Conservation (phyloP, 345 rosid species). For the Corchorus olitorius region DNA sequence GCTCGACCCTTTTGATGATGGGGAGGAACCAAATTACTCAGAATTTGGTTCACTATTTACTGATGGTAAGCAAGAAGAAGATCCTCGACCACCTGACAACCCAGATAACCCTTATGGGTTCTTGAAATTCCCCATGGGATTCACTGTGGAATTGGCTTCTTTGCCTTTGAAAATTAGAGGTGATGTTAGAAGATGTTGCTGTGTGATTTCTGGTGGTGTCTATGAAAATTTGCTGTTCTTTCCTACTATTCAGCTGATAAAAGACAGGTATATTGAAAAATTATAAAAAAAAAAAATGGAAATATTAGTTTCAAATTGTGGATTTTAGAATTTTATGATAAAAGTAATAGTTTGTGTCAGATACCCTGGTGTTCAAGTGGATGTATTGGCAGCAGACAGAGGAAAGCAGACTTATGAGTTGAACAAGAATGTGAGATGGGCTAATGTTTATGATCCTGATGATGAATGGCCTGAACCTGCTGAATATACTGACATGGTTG, state of each 20-base stretch:
- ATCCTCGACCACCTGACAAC: conserved; percentile 74
- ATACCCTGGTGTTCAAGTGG: conserved; percentile 92
- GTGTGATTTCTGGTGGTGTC: conserved; percentile 84
- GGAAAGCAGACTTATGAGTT: conserved; percentile 90
- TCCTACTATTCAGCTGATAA: conserved; percentile 80
- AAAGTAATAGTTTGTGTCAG: conserved; percentile 28
- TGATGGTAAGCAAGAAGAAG: conserved; percentile 94
- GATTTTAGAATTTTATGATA: background rate
- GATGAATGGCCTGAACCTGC: conserved; percentile 88
- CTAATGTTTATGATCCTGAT: conserved; percentile 79
- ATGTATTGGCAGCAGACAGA: conserved; percentile 67
- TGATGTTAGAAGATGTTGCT: conserved; percentile 89
- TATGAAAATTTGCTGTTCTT: conserved; percentile 88
- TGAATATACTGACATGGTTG: conserved; percentile 80
- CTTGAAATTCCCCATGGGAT: conserved; percentile 89
- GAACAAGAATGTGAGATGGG: conserved; percentile 97
- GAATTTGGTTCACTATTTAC: conserved; percentile 78
- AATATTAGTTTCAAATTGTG: conserved; percentile 7
- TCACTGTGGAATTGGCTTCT: conserved; percentile 71
- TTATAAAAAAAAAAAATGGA: background rate
- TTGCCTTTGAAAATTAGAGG: conserved; percentile 83
- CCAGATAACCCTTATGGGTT: conserved; percentile 85
- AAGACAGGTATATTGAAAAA: conserved; percentile 58
- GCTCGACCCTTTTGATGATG: conserved; percentile 85
- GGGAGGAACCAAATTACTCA: conserved; percentile 57